phyloP scores from a whole-genome alignment of 805 yeast species.

The Jamesozyma lodderae region DNA sequence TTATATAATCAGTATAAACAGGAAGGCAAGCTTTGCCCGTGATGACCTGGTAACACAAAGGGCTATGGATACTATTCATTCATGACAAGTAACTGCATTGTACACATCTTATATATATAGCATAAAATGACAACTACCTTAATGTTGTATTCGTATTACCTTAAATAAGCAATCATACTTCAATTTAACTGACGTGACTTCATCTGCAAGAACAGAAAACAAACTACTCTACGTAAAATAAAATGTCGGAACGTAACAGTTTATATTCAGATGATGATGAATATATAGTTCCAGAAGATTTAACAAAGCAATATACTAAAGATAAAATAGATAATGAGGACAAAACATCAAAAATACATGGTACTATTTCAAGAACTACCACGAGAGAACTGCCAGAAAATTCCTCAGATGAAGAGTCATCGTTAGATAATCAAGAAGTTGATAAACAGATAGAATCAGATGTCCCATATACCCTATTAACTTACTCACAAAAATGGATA shows the following conservation, averaged over 20 bases:
- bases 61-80: no score
- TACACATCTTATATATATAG: no score
- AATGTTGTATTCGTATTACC: no score
- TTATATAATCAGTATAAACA: neutral
- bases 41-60: no score
- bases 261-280: constrained; percentile 7
- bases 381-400: constrained; percentile 16
- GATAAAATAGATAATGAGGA: neutral
- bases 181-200: no score
- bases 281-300: neutral
- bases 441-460: neutral
- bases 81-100: no score
- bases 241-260: constrained; percentile 6
- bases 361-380: constrained; percentile 15
- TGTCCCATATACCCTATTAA: constrained; percentile 21
- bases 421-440: constrained; percentile 1
- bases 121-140: no score
- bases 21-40: no score
- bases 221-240: neutral
- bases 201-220: no score
- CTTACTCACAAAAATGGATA: constrained; percentile 22
- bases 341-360: constrained; percentile 3
- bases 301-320: constrained; percentile 3
- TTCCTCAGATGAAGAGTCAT: constrained; percentile 4
- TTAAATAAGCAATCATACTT: no score